Conservation (phyloP, 2,329 filamentous ascomycete species). For the Hypoxylon sp. region DNA sequence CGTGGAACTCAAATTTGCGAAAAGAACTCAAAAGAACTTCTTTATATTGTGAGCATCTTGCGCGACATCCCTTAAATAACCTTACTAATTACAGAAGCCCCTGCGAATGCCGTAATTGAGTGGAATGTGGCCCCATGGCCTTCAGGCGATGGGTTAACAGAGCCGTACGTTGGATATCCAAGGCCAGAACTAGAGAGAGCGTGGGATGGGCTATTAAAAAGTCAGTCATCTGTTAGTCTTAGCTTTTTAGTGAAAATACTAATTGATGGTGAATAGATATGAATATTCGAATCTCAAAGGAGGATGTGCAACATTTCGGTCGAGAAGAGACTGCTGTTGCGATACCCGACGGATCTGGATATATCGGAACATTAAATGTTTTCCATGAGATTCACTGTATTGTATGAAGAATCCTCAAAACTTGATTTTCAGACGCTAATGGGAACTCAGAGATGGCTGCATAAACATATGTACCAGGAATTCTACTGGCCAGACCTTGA, state of each 20-base stretch:
- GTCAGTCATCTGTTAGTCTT: not conserved
- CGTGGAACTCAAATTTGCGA: slow-evolving; percentile 7
- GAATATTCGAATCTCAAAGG: slow-evolving; percentile 16
- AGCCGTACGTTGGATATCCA: slow-evolving; percentile 9
- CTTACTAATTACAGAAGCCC: not conserved
- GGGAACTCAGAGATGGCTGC: not conserved
- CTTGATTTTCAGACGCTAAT: not conserved
- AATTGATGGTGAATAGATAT: slow-evolving; percentile 1
- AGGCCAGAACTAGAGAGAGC: slow-evolving; percentile 5
- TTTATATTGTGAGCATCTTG: slow-evolving; percentile 1
- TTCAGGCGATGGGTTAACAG: slow-evolving; percentile 1
- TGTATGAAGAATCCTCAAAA: not conserved
- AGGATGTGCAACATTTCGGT: slow-evolving; percentile 14
- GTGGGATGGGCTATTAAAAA: slow-evolving; percentile 10
- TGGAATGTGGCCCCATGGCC: slow-evolving; percentile 6
- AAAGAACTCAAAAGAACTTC: not conserved
- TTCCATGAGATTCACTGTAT: slow-evolving; percentile 25
- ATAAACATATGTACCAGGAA: slow-evolving; percentile 8
- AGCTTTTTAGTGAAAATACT: not conserved
- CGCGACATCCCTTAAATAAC: not conserved
- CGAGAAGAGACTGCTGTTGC: slow-evolving; percentile 15
- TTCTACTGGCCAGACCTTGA: slow-evolving; percentile 12
- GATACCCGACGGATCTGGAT: slow-evolving; percentile 12
- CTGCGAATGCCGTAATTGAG: not conserved
- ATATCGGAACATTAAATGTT: slow-evolving; percentile 13